phyloP scores from a whole-genome alignment of 768 basidiomycete species.

The Tubosaeta sp. region DNA sequence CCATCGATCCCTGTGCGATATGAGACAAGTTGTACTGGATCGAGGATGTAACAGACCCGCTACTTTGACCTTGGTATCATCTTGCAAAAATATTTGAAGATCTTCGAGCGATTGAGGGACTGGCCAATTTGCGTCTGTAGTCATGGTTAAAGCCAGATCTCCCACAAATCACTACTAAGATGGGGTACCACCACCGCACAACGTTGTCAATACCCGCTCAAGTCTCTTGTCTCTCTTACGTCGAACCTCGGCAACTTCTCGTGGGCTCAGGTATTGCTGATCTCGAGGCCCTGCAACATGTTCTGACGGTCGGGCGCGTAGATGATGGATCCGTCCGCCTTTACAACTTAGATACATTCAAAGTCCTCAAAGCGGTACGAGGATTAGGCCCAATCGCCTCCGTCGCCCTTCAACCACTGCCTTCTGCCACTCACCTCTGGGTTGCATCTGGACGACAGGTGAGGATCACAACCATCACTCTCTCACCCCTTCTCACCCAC shows the following conservation, averaged over 20 bases:
- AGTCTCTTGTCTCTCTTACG: constrained; percentile 51
- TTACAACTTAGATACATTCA: constrained; percentile 56
- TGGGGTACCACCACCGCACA: constrained; percentile 9
- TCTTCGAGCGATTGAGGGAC: constrained; percentile 52
- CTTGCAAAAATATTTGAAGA: constrained; percentile 46
- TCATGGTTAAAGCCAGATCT: not conserved
- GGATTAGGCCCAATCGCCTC: constrained; percentile 63
- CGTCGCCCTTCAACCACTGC: constrained; percentile 42
- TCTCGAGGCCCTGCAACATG: not conserved
- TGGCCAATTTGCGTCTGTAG: constrained; percentile 22
- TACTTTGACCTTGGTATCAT: constrained; percentile 87
- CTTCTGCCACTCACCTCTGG: constrained; percentile 52
- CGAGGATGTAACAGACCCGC: constrained; percentile 56
- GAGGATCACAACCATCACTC: not conserved
- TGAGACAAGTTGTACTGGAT: constrained; percentile 1
- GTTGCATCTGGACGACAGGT: constrained; percentile 62
- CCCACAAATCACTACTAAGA: not conserved
- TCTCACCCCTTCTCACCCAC: not conserved
- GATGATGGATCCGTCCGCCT: constrained; percentile 70
- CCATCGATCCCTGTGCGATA: constrained; percentile 58
- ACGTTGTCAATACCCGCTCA: constrained; percentile 44
- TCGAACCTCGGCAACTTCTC: constrained; percentile 45
- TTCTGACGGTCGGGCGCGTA: constrained; percentile 21
- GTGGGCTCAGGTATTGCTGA: constrained; percentile 55
- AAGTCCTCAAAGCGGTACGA: constrained; percentile 60